Percentiles rank a stretch among this genome's conserved stretches.
Conservation (phyloP, 1,139 yeast species). For the Blastobotrys buckinghamii region DNA sequence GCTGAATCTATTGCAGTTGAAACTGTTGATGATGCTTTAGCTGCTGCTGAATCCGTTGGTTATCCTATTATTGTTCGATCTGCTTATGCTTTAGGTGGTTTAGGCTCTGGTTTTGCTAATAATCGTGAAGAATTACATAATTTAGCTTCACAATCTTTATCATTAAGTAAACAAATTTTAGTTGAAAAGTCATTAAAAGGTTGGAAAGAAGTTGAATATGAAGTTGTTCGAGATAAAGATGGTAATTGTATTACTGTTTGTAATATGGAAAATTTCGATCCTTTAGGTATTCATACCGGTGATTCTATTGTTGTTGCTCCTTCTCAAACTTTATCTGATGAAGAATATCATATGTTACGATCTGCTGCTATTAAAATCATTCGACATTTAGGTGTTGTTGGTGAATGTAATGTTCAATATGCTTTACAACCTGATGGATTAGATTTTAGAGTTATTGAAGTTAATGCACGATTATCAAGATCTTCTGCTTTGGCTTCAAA, state of each 20-base stretch:
- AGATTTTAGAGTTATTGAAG: constrained; percentile 95
- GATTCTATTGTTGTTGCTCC: constrained; percentile 99
- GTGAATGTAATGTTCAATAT: constrained; percentile 98
- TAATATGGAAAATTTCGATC: constrained; percentile 99
- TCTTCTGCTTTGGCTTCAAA: constrained; percentile 97
- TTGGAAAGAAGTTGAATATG: constrained; percentile 99
- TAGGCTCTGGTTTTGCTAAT: constrained; percentile 95
- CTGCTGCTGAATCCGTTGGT: constrained; percentile 80
- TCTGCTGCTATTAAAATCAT: constrained; percentile 95
- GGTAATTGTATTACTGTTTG: constrained; percentile 98
- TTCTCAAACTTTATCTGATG: constrained; percentile 93
- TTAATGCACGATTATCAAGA: constrained; percentile 93
- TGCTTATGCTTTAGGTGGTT: constrained; percentile 95
- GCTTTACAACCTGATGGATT: constrained; percentile 93
- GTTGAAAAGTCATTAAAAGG: constrained; percentile 97
- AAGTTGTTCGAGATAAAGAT: constrained; percentile 94
- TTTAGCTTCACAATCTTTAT: constrained; percentile 81
- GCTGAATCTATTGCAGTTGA: constrained; percentile 96
- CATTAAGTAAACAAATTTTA: constrained; percentile 88
- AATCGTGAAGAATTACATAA: constrained; percentile 76
- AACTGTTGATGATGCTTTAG: constrained; percentile 84
- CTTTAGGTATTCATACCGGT: constrained; percentile 97
- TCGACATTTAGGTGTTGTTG: constrained; percentile 97
- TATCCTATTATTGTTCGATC: constrained; percentile 97
- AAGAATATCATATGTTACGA: constrained; percentile 96